Conservation (phyloP, 208 protist species). For the Acanthamoeba culbertsoni region DNA sequence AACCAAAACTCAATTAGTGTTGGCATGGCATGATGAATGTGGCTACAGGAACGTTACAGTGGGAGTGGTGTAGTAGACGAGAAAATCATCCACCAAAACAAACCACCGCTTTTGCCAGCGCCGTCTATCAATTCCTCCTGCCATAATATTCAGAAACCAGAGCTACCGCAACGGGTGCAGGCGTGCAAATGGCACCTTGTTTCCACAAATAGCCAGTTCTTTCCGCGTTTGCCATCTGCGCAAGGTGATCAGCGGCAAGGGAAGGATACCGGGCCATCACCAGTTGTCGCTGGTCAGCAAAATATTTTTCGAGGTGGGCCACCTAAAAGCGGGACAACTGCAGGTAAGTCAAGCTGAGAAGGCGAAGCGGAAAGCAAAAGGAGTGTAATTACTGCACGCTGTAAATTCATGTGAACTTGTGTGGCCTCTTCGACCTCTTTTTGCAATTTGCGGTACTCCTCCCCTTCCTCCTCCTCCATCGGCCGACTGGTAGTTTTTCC, state of each 20-base stretch:
- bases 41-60: neutral
- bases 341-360: no score
- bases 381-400: neutral
- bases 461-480: neutral
- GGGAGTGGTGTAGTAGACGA: neutral
- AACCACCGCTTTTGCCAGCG: slow-evolving; percentile 1
- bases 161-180: neutral
- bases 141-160: neutral
- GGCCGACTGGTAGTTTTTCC: no score
- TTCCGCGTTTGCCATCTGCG: neutral
- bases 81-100: neutral
- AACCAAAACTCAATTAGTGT: neutral
- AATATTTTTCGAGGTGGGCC: neutral
- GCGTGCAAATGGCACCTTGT: neutral
- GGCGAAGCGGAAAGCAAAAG: neutral
- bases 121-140: neutral
- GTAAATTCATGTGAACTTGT: neutral
- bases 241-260: neutral
- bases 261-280: neutral
- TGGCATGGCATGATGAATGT: neutral
- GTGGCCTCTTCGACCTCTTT: neutral
- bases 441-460: neutral
- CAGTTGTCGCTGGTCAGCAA: neutral
- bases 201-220: neutral
- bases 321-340: neutral